Percentiles rank a stretch among this genome's conserved stretches.
Evolutionary conservation across 2,329 filamentous ascomycete genomes (phyloP).

Genomic region (Fusarium sublunatum): DNA sequence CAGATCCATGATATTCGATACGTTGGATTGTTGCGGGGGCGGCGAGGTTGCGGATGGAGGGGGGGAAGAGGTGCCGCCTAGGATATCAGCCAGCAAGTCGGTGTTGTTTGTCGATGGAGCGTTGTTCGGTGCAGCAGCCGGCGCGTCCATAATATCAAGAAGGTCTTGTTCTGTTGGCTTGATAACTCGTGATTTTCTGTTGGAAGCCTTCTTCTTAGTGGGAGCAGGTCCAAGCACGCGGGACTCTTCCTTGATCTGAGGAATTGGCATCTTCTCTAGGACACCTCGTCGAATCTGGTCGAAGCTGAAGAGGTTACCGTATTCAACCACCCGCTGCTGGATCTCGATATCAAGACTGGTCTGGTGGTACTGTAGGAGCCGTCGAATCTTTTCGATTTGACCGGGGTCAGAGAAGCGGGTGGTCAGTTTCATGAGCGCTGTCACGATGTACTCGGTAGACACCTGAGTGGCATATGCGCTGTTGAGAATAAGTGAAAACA

Average conservation of each 20-base stretch:
- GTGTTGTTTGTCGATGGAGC: conserved; percentile 75
- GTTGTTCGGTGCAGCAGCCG: conserved; percentile 63
- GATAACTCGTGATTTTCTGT: conserved; percentile 78
- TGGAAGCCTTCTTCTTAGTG: conserved; percentile 75
- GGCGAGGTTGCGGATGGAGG: conserved; percentile 55
- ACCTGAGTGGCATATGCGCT: conserved; percentile 94
- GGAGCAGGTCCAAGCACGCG: conserved; percentile 86
- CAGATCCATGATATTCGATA: conserved; percentile 88
- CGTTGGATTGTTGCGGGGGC: conserved; percentile 65
- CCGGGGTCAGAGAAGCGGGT: conserved; percentile 83
- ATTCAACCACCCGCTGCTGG: conserved; percentile 95
- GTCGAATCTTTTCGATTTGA: conserved; percentile 87
- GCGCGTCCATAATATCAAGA: conserved; percentile 89
- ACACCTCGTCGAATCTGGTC: conserved; percentile 90
- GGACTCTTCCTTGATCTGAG: conserved; percentile 96
- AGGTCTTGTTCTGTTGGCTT: conserved; percentile 93
- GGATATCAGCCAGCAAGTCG: conserved; percentile 90
- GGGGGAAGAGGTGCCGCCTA: conserved; percentile 75
- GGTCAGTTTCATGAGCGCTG: conserved; percentile 92
- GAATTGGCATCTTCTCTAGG: conserved; percentile 96
- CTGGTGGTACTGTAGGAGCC: conserved; percentile 80
- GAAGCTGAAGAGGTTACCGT: conserved; percentile 91
- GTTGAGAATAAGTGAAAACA: conserved; percentile 92
- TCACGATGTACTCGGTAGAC: conserved; percentile 95
- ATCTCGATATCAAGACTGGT: conserved; percentile 94